A percentile compares a stretch with the other conserved stretches of the same genome.
These are phyloP conservation scores for Phytophthora litchii DNA, from an alignment of 352 stramenopile genomes.

Conservation along the genomic window DNA sequence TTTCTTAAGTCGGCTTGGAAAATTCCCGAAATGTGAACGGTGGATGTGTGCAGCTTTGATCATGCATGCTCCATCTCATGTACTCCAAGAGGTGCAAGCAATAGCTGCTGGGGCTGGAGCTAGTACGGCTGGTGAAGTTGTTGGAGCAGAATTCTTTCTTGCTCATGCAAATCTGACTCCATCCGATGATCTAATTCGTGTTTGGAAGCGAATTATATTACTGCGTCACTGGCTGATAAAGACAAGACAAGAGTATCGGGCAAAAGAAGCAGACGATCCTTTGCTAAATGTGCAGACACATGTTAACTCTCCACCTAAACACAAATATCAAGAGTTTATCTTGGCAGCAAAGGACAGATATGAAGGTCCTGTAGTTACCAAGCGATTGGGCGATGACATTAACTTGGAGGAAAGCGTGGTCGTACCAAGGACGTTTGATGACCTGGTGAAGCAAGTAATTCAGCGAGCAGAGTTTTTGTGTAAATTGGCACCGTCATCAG, in stretches of 20 bases:
- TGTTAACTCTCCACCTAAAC: background rate
- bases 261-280: constrained; percentile 55
- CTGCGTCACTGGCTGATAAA: constrained; percentile 89
- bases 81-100: constrained; percentile 79
- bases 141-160: constrained; percentile 38
- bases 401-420: constrained; percentile 67
- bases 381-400: constrained; percentile 31
- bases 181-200: constrained; percentile 68
- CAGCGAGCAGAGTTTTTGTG: constrained; percentile 80
- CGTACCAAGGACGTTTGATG: constrained; percentile 70
- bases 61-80: constrained; percentile 76
- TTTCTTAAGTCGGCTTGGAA: constrained; percentile 77
- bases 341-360: background rate
- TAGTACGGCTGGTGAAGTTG: constrained; percentile 24
- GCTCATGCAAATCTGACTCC: constrained; percentile 65
- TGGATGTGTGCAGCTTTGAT: constrained; percentile 78
- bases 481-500: constrained; percentile 70
- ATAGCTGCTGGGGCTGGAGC: constrained; percentile 60
- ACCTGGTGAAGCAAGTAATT: constrained; percentile 67
- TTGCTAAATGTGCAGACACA: constrained; percentile 5
- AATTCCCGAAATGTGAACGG: constrained; percentile 73
- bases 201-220: constrained; percentile 85
- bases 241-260: constrained; percentile 76
- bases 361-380: background rate
- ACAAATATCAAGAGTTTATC: background rate